phyloP scores from a whole-genome alignment of 441 rosid species.

The Euphorbia schlechtendalii region DNA sequence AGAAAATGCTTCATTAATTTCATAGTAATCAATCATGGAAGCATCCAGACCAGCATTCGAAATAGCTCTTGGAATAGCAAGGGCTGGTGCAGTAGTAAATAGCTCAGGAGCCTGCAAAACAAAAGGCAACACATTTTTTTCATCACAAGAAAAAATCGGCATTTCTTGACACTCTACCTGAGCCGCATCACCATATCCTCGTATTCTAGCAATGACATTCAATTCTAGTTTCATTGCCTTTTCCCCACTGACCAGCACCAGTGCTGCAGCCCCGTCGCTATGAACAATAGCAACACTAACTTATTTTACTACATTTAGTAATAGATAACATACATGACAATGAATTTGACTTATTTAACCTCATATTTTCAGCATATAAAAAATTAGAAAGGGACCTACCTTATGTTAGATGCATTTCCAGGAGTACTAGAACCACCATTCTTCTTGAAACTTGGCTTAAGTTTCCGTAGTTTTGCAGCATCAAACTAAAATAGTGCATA shows the following conservation, averaged over 20 bases:
- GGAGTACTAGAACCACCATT: slow-evolving; percentile 89
- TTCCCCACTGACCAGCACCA: slow-evolving; percentile 82
- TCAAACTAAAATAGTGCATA: slow-evolving; percentile 71
- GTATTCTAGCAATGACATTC: slow-evolving; percentile 71
- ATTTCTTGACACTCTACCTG: slow-evolving; percentile 52
- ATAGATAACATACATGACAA: too few species aligned
- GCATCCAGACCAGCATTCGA: slow-evolving; percentile 66
- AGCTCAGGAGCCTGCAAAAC: slow-evolving; percentile 68
- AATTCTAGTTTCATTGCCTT: slow-evolving; percentile 64
- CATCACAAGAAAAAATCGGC: too few species aligned
- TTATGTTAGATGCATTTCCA: slow-evolving; percentile 93
- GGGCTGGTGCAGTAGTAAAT: slow-evolving; percentile 90
- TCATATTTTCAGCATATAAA: too few species aligned
- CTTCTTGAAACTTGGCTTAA: slow-evolving; percentile 80
- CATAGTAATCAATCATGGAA: slow-evolving; percentile 77
- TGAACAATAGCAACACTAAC: slow-evolving; percentile 10
- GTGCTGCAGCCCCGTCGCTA: slow-evolving; percentile 97
- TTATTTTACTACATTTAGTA: too few species aligned
- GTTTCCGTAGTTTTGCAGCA: slow-evolving; percentile 68
- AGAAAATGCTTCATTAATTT: slow-evolving; percentile 96
- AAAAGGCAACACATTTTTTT: neutral
- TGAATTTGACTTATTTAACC: too few species aligned
- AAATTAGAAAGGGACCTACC: slow-evolving; percentile 38
- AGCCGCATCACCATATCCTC: slow-evolving; percentile 92
- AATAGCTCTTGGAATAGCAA: slow-evolving; percentile 80